Evolutionary conservation across 352 stramenopile genomes (phyloP), one percentile per base, ranked within the genome.

Genomic region (Pythium vanterpoolii): DNA sequence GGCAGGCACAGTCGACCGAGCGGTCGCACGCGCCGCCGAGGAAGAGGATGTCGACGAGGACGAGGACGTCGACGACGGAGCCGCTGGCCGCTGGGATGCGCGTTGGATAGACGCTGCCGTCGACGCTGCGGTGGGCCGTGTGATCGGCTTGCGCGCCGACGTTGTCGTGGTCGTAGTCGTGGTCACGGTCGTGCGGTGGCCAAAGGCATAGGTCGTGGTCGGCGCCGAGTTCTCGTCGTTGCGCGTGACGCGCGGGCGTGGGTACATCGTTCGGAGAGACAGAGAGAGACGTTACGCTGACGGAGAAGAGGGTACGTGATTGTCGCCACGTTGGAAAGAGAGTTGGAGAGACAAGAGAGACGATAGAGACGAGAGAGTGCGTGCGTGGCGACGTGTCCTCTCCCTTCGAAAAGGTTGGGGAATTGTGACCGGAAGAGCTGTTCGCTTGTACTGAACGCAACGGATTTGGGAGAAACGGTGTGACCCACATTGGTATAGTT

Each of bases 161-260:
- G 54, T 36, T 33, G 11, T 21, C 14, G 30, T 16, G 31, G 31
- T 36, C 5, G 19, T 4, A 21, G 26, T 31, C 23, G 42, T 21
- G 8, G 39, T 10, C 5, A 27, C 26, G 4, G 28, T 40, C 10
- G 48, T 38, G 34, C 49, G 49, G 31, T 55, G 55, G 44, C 31
- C 40, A 36, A 54, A 42, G 44, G 40, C 48, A 43, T 49, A 50
- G 27, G 34, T 51, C 16, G 28, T 28, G 26, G 56, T 39, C 4
- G 59, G 59, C 27, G 59, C 50, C 27, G 59, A 39, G 54, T 67
- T 67, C 31, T 67, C 60, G 43, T 67, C 60, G 52, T 62, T 67
- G 7, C 48, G 40, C n/a, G 58, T 34, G 56, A 34, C 28, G 18
- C 48, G 58, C 31, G 58, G 5, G 30, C 50, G 58, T 18, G 48